Base-by-base conservation (phyloP, 345 rosid genomes). In the Linum lewisii region DNA sequence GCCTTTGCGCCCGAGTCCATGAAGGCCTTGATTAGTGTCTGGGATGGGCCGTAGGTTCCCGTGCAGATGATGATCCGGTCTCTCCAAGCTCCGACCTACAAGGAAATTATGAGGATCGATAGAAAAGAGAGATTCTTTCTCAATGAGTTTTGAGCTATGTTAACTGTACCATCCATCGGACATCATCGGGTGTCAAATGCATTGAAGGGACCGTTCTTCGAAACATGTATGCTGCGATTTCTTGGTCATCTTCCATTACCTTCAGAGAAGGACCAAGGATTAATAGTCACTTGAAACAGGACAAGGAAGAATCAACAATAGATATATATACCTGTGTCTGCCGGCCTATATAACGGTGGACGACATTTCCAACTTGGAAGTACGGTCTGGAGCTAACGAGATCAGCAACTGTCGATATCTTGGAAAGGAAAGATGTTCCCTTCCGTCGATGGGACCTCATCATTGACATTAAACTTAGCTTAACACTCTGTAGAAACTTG, bases 241-340 rank as follows among this genome's bases (percentile, higher is more conserved):
- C 99, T 73, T 75, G 85, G 74, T 82, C 96, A 68, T 93, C 97
- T 74, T 93, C 99, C 94, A 93, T 83, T 9, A 93, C 97, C 97
- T 93, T 68, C 54, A 70, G 47, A 51, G 65, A 22, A 62, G 50
- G 34, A 37, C 24, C 57, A 69, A 52, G 51, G 65, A 47, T 57
- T 60, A 57, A 16, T 29, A 29, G 34, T 1, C 34, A 29, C 7
- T 20, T 63, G 57, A 47, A 15, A 21, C 15, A 1, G 25, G 24
- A 20, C 19, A 51, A 25, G 59, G 44, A 44, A 9, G 22, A 1
- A 67, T 42, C 47, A 3, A 21, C 25, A 1, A 29, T 19, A 61
- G 23, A 57, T 8, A 64, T 29, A 26, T 63, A 62, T 70, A 93
- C 99, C 66, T 87, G 99, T 25, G 94, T 93, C 73, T 89, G 99